Conservation (phyloP, 805 yeast genomes). For the Ogataea pilisensis region DNA sequence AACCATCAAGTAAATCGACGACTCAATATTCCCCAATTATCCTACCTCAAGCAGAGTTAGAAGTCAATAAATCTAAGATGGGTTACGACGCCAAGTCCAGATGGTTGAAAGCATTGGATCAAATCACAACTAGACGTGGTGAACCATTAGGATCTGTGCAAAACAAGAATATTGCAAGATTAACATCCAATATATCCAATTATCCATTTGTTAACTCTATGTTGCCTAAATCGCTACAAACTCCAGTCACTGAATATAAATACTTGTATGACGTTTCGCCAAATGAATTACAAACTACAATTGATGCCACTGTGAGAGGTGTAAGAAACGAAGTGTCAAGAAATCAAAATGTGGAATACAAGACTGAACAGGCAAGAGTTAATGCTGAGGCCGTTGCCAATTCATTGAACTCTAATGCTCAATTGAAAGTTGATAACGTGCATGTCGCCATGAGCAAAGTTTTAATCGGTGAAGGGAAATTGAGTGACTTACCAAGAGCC, state of each 20-base stretch:
- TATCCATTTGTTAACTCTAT: constrained; percentile 27
- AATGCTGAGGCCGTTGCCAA: constrained; percentile 31
- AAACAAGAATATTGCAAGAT: not conserved
- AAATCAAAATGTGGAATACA: constrained; percentile 17
- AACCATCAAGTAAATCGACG: not conserved
- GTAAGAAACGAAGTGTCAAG: constrained; percentile 22
- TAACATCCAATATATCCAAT: constrained; percentile 15
- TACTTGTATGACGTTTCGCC: constrained; percentile 14
- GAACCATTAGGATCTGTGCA: constrained; percentile 9
- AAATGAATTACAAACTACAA: constrained; percentile 15
- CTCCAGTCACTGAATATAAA: constrained; percentile 10
- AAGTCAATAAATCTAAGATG: constrained; percentile 23
- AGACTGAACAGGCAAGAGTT: constrained; percentile 23
- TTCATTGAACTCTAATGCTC: constrained; percentile 28
- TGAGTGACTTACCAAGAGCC: constrained; percentile 21
- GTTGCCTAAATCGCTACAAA: constrained; percentile 15
- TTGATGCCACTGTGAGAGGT: constrained; percentile 28
- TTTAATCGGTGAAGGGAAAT: constrained; percentile 15
- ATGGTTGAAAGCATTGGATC: constrained; percentile 26
- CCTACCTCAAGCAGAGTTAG: constrained; percentile 16
- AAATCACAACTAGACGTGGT: constrained; percentile 22
- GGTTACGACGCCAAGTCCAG: constrained; percentile 26
- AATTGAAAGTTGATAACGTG: constrained; percentile 26
- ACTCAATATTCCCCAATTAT: constrained; percentile 6
- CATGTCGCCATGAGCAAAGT: constrained; percentile 18